Percentiles rank a stretch among this genome's conserved stretches.
Evolutionary conservation across 2,329 filamentous ascomycete genomes (phyloP).

Genomic region (Pseudogymnoascus sp.): DNA sequence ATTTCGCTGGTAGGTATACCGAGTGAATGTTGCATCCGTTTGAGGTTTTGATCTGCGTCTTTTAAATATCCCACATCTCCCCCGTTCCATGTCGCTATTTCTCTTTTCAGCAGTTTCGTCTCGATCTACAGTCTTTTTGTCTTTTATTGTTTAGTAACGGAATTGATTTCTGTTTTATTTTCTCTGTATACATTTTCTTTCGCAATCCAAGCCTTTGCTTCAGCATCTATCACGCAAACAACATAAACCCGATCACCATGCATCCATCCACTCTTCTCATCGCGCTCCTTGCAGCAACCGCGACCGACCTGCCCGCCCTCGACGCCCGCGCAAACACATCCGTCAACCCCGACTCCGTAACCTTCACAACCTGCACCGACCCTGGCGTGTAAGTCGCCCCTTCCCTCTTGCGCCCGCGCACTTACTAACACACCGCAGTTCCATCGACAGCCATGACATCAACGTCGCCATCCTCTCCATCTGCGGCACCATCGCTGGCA

Average conservation of each 20-base stretch:
- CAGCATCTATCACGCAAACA: constrained; percentile 26
- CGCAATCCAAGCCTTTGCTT: background rate
- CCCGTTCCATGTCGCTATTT: background rate
- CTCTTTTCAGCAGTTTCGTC: background rate
- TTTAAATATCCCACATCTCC: background rate
- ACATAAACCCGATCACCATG: constrained; percentile 14
- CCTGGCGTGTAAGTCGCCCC: constrained; percentile 22
- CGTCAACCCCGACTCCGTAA: constrained; percentile 28
- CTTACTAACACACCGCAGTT: constrained; percentile 14
- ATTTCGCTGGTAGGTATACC: background rate
- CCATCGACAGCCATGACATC: constrained; percentile 36
- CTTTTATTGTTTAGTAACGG: background rate
- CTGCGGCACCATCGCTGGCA: constrained; percentile 43
- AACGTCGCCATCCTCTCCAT: constrained; percentile 43
- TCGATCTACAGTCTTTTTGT: background rate
- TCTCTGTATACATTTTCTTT: background rate
- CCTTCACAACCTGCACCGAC: constrained; percentile 30
- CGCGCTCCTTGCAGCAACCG: constrained; percentile 12
- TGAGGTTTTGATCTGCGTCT: background rate
- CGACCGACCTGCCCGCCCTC: constrained; percentile 11
- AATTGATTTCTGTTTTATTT: constrained; percentile 7
- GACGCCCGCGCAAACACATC: constrained; percentile 18
- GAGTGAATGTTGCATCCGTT: background rate
- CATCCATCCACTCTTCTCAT: constrained; percentile 17
- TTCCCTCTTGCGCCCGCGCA: background rate